Percentiles rank a stretch among this genome's conserved stretches.
These are phyloP conservation scores for Colletotrichum higginsianum DNA, from an alignment of 2,329 filamentous ascomycete genomes.

Conservation along the genomic window DNA sequence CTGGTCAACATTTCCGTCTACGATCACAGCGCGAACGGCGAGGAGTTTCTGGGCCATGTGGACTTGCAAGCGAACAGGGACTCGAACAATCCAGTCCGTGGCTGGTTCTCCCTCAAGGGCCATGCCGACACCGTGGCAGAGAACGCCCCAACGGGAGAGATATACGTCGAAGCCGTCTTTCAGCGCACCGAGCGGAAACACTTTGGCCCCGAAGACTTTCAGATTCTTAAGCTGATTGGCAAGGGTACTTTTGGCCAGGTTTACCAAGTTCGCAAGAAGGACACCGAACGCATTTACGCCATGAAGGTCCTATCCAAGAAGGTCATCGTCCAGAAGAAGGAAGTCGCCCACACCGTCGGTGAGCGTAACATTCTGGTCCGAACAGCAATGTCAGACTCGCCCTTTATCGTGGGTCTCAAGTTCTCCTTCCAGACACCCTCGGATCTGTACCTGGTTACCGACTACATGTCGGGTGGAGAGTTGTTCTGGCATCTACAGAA, in stretches of 20 bases:
- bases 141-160: conserved; percentile 86
- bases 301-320: conserved; percentile 99
- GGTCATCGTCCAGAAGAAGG: conserved; percentile 99
- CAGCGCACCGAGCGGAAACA: conserved; percentile 91
- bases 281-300: conserved; percentile 95
- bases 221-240: conserved; percentile 95
- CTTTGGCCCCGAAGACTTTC: conserved; percentile 95
- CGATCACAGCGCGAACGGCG: conserved; percentile 82
- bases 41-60: conserved; percentile 93
- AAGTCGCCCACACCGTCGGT: conserved; percentile 96
- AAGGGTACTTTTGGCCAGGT: conserved; percentile 99
- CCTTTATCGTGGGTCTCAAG: conserved; percentile 97
- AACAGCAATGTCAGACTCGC: conserved; percentile 94
- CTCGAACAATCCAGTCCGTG: conserved; percentile 80
- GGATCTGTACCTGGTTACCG: conserved; percentile 97
- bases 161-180: conserved; percentile 88
- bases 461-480: conserved; percentile 99
- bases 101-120: conserved; percentile 88
- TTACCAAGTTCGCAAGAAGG: conserved; percentile 97
- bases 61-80: conserved; percentile 79
- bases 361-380: conserved; percentile 97
- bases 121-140: conserved; percentile 80
- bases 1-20: conserved; percentile 95
- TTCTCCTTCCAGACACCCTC: conserved; percentile 99
- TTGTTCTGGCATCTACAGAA: conserved; percentile 99